Percentiles rank a stretch among this genome's conserved stretches.
Evolutionary conservation across 495 filamentous ascomycete genomes (phyloP).

Genomic region (Talaromyces borbonicus): DNA sequence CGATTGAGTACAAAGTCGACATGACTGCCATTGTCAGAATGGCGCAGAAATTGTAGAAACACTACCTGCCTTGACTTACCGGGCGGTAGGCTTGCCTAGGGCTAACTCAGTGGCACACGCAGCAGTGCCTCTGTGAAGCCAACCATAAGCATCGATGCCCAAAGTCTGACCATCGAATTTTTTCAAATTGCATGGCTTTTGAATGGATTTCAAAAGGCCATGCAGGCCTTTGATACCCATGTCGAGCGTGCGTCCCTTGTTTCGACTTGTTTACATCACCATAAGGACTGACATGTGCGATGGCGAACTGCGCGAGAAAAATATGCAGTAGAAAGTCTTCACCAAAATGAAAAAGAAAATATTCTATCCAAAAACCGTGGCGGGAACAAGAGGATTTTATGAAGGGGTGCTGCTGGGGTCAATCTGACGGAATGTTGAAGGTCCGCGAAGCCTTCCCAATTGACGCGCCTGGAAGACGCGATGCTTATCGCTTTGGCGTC

Average conservation of each 20-base stretch:
- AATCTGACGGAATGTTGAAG: slow-evolving; percentile 16
- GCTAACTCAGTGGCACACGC: slow-evolving; percentile 89
- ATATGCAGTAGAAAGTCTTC: not conserved
- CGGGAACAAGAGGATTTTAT: not conserved
- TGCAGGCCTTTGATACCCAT: slow-evolving; percentile 83
- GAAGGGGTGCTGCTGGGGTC: not conserved
- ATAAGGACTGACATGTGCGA: not conserved
- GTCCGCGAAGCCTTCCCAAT: not conserved
- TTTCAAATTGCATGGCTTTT: slow-evolving; percentile 75
- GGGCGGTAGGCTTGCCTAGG: slow-evolving; percentile 73
- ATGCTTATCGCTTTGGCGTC: not conserved
- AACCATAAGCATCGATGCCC: slow-evolving; percentile 93
- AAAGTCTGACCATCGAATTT: slow-evolving; percentile 83
- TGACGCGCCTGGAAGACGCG: slow-evolving; percentile 13
- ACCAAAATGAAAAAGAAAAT: not conserved
- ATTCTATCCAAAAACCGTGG: not conserved
- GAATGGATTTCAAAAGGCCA: slow-evolving; percentile 89
- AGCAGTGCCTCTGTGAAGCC: slow-evolving; percentile 91
- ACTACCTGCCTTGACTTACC: slow-evolving; percentile 45
- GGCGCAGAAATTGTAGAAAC: no score
- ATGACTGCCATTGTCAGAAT: slow-evolving; percentile 45
- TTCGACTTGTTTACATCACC: slow-evolving; percentile 18
- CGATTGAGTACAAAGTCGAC: slow-evolving; percentile 86
- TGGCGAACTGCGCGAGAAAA: not conserved
- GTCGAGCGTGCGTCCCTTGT: slow-evolving; percentile 22